Percentiles rank a stretch among this genome's conserved stretches.
phyloP scores from a whole-genome alignment of 2,329 filamentous ascomycete species.

The Dactylella cylindrospora region DNA sequence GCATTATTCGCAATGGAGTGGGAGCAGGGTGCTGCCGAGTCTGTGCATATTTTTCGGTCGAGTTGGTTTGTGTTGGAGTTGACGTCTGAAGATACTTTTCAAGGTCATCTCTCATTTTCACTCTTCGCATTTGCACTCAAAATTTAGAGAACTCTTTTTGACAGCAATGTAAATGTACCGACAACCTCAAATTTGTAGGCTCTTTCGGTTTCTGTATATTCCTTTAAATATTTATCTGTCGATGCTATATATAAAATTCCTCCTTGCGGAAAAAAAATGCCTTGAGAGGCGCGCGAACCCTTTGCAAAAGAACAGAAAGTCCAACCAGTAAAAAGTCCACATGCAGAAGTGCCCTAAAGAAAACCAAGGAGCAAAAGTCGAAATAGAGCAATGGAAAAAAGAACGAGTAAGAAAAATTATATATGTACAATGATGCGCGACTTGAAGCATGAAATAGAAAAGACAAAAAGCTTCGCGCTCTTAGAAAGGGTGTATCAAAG shows the following conservation, averaged over 20 bases:
- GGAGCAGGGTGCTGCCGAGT: too few species aligned
- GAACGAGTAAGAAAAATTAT: background rate
- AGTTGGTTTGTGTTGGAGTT: too few species aligned
- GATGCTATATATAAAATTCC: constrained; percentile 19
- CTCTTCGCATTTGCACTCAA: too few species aligned
- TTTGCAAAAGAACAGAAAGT: too few species aligned
- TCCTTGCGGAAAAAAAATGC: constrained; percentile 27
- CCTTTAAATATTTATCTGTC: constrained; percentile 36
- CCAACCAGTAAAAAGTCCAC: constrained; percentile 24
- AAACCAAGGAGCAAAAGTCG: constrained; percentile 24
- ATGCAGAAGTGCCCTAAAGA: constrained; percentile 24
- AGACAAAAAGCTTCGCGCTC: too few species aligned
- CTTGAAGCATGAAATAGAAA: constrained; percentile 1
- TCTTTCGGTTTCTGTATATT: constrained; percentile 42
- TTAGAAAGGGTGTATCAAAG: background rate
- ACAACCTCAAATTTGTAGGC: constrained; percentile 45
- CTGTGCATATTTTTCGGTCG: too few species aligned
- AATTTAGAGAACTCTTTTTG: too few species aligned
- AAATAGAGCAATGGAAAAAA: constrained; percentile 1
- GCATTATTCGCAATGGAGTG: too few species aligned
- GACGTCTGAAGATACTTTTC: too few species aligned
- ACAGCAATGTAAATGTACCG: too few species aligned
- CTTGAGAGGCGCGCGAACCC: too few species aligned
- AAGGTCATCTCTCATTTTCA: too few species aligned
- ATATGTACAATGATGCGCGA: constrained; percentile 17